These are phyloP conservation scores for Eurotiales sp. DNA, from an alignment of 2,329 filamentous ascomycete genomes.

Conservation along the genomic window DNA sequence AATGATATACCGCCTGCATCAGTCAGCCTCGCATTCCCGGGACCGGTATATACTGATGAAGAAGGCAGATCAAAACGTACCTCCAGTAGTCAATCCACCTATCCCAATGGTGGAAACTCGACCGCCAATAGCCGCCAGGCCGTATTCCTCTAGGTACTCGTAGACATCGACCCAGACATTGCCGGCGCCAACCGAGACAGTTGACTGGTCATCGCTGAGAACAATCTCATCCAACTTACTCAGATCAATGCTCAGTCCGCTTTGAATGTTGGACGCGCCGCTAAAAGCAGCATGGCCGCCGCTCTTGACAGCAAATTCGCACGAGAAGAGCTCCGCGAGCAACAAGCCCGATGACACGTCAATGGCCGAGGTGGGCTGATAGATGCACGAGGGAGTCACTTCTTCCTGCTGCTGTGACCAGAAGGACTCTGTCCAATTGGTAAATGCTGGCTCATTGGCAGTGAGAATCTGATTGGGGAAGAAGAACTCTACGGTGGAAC, in stretches of 20 bases:
- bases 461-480: conserved; percentile 16
- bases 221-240: conserved; percentile 26
- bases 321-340: conserved; percentile 27
- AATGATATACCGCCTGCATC: conserved; percentile 29
- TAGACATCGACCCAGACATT: conserved; percentile 35
- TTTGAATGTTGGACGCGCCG: conserved; percentile 15
- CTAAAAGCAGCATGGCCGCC: conserved; percentile 58
- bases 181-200: conserved; percentile 30
- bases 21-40: too few relatives aligned
- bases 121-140: conserved; percentile 32
- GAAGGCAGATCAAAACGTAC: conserved; percentile 9
- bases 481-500: conserved; percentile 11
- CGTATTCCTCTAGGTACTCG: conserved; percentile 26
- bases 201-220: conserved; percentile 25
- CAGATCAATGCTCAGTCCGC: conserved; percentile 34
- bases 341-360: conserved; percentile 32
- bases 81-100: conserved; percentile 25
- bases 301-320: conserved; percentile 53
- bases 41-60: too few relatives aligned
- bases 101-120: conserved; percentile 26
- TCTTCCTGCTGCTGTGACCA: conserved; percentile 37
- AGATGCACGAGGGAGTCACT: conserved; percentile 31
- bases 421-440: conserved; percentile 20
- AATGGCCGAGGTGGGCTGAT: conserved; percentile 25
- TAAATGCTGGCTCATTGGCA: conserved; percentile 12